Percentiles rank a stretch among this genome's conserved stretches.
Conservation (phyloP, 192 early-diverging fungal species). For the Umbelopsis isabellina region DNA sequence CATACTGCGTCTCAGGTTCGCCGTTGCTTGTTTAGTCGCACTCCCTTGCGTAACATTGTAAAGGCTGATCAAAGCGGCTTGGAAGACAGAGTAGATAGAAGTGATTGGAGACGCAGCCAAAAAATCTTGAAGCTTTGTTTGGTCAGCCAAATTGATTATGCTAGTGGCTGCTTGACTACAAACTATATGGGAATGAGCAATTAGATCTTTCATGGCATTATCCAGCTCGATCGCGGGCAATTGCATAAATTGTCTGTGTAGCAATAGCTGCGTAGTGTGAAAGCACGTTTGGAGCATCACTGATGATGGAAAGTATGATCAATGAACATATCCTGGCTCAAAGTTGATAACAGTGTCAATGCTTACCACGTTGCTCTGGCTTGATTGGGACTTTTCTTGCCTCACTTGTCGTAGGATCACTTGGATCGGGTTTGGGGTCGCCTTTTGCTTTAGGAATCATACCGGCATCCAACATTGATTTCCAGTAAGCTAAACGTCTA, state of each 20-base stretch:
- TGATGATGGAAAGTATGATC: neutral
- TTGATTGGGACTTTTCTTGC: neutral
- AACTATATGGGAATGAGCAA: constrained; percentile 26
- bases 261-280: constrained; percentile 36
- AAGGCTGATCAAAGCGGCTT: constrained; percentile 10
- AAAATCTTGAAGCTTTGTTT: constrained; percentile 4
- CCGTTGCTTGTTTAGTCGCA: neutral
- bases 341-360: neutral
- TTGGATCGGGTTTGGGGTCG: neutral
- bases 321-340: neutral
- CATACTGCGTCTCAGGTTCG: constrained; percentile 5
- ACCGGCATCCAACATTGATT: constrained; percentile 25
- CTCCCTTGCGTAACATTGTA: neutral
- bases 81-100: constrained; percentile 13
- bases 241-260: constrained; percentile 56
- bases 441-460: constrained; percentile 19
- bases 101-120: neutral
- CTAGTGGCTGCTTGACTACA: constrained; percentile 26
- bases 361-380: constrained; percentile 4
- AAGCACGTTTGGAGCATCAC: constrained; percentile 15
- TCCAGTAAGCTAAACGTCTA: constrained; percentile 35
- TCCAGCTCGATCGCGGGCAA: constrained; percentile 16
- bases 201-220: constrained; percentile 1
- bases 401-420: neutral
- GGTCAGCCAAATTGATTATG: constrained; percentile 17